These are phyloP conservation scores for Lactarius quietus DNA, from an alignment of 768 basidiomycete genomes.

Conservation along the genomic window DNA sequence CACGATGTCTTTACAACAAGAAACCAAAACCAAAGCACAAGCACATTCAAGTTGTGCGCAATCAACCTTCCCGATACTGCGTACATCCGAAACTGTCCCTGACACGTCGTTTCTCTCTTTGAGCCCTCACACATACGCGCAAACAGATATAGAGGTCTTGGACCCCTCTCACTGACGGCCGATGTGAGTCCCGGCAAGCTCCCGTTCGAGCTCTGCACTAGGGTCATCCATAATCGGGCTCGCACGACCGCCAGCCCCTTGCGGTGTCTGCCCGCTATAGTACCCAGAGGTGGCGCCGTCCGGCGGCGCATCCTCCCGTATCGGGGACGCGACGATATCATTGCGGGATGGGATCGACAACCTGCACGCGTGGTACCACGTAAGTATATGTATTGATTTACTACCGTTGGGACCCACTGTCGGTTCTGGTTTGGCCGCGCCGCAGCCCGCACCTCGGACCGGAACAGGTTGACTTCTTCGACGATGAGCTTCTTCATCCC, in stretches of 20 bases:
- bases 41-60: background rate
- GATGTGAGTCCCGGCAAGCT: constrained; percentile 72
- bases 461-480: constrained; percentile 86
- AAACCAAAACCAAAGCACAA: background rate
- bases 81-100: background rate
- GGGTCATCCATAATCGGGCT: constrained; percentile 83
- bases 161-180: constrained; percentile 25
- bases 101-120: background rate
- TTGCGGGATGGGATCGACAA: constrained; percentile 78
- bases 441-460: constrained; percentile 77
- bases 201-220: constrained; percentile 79
- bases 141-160: background rate
- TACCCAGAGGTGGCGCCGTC: constrained; percentile 70
- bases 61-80: background rate
- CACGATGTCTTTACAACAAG: too few species aligned
- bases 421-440: constrained; percentile 76
- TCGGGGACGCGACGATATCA: constrained; percentile 75
- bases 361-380: constrained; percentile 38
- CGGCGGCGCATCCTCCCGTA: constrained; percentile 54
- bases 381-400: background rate
- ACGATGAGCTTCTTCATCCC: constrained; percentile 97
- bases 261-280: constrained; percentile 39
- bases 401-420: constrained; percentile 45
- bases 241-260: constrained; percentile 33
- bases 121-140: background rate